Percentiles rank a stretch among this genome's conserved stretches.
These are phyloP conservation scores for Biscogniauxia mediterranea DNA, from an alignment of 2,329 filamentous ascomycete genomes.

Conservation along the genomic window DNA sequence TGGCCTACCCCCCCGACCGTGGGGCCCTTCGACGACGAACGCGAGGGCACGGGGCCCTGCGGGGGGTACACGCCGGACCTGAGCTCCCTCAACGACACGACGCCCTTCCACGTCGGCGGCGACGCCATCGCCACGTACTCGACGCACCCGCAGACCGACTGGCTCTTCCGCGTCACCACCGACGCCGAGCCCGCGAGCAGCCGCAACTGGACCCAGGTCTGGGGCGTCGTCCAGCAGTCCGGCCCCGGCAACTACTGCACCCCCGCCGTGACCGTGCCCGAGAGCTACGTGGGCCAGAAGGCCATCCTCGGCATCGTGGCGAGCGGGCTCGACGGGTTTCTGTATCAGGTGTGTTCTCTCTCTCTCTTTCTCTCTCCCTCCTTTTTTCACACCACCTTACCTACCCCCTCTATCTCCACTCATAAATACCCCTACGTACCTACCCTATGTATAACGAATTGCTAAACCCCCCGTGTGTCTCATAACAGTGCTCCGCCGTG, in stretches of 20 bases:
- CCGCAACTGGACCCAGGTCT: conserved; percentile 54
- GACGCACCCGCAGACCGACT: conserved; percentile 52
- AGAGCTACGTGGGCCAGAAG: conserved; percentile 51
- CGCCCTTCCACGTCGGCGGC: conserved; percentile 57
- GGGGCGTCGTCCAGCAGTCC: conserved; percentile 52
- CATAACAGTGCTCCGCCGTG: conserved; percentile 50
- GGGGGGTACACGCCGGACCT: conserved; percentile 52
- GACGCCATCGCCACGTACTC: conserved; percentile 48
- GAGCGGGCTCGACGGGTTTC: conserved; percentile 52
- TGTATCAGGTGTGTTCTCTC: conserved; percentile 50
- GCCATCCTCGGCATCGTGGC: conserved; percentile 54
- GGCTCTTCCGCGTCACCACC: conserved; percentile 57
- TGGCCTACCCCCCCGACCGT: conserved; percentile 47
- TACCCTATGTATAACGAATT: too few relatives aligned
- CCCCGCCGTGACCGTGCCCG: conserved; percentile 46
- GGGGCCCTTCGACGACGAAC: conserved; percentile 47
- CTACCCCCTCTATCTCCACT: background rate
- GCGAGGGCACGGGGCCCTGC: conserved; percentile 49
- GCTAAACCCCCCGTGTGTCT: background rate
- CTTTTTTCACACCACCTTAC: background rate
- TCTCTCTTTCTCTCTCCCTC: conserved; percentile 7
- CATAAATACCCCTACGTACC: too few relatives aligned
- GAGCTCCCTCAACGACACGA: conserved; percentile 32
- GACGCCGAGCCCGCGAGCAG: conserved; percentile 42
- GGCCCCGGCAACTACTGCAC: conserved; percentile 56